Percentiles rank a stretch among this genome's conserved stretches.
phyloP scores from a whole-genome alignment of 176 grass and related monocot genomes.

The bread wheat (Triticum aestivum) region IWGSC_CS_RefSeq_v2.1 NC_057808.1:483563973-483564472 shows the following conservation, averaged over 20 bases:
- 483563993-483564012: slow-evolving; percentile 10
- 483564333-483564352: slow-evolving; percentile 71
- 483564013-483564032: not conserved
- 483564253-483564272: slow-evolving; percentile 68
- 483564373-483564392: slow-evolving; percentile 73
- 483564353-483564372: slow-evolving; percentile 77
- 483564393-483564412: slow-evolving; percentile 78
- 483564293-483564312: slow-evolving; percentile 24
- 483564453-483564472: slow-evolving; percentile 61
- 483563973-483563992: slow-evolving; percentile 71
- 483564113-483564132: slow-evolving; percentile 54
- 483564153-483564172: slow-evolving; percentile 55
- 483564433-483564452: slow-evolving; percentile 62
- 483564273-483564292: slow-evolving; percentile 57
- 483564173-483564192: slow-evolving; percentile 56
- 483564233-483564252: slow-evolving; percentile 51
- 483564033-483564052: not conserved
- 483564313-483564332: slow-evolving; percentile 64
- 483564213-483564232: slow-evolving; percentile 57
- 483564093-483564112: slow-evolving; percentile 65
- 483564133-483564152: slow-evolving; percentile 65
- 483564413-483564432: slow-evolving; percentile 85
- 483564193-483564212: slow-evolving; percentile 52
- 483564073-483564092: not conserved
- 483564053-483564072: not conserved